Percentiles rank a stretch among this genome's conserved stretches.
phyloP scores from a whole-genome alignment of 2,329 filamentous ascomycete genomes.

The Pseudogymnoascus destructans region DNA sequence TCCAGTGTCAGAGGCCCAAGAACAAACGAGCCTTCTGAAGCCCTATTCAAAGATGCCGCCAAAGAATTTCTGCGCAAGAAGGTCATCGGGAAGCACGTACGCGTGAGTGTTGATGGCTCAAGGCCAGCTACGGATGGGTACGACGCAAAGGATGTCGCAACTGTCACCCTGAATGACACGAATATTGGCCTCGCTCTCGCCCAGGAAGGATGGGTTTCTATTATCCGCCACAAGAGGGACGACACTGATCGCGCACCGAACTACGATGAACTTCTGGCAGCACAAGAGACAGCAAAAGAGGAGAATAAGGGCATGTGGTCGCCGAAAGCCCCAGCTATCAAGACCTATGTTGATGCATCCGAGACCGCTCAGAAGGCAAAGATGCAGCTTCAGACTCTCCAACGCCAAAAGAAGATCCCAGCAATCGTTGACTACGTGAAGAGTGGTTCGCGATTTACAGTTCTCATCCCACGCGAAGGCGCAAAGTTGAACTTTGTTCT shows the following conservation, averaged over 20 bases:
- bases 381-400: conserved; percentile 75
- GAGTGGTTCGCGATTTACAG: conserved; percentile 85
- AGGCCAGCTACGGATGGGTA: conserved; percentile 83
- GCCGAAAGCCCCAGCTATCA: conserved; percentile 70
- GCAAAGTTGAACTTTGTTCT: conserved; percentile 92
- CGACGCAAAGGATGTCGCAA: conserved; percentile 89
- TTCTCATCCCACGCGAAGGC: conserved; percentile 83
- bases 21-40: conserved; percentile 70
- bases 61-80: conserved; percentile 94
- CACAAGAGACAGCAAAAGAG: conserved; percentile 71
- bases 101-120: conserved; percentile 76
- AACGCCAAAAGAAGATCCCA: conserved; percentile 83
- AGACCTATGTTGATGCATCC: conserved; percentile 77
- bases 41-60: conserved; percentile 80
- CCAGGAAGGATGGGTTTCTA: conserved; percentile 85
- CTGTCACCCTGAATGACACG: conserved; percentile 68
- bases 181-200: conserved; percentile 76
- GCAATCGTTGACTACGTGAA: conserved; percentile 96
- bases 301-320: conserved; percentile 94
- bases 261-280: conserved; percentile 76
- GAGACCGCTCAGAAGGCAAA: conserved; percentile 92
- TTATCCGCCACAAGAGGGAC: conserved; percentile 88
- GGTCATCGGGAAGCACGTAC: conserved; percentile 90
- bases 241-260: conserved; percentile 88
- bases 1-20: conserved; percentile 94